phyloP scores from a whole-genome alignment of 2,329 filamentous ascomycete species.

The Verticillium albo-atrum region DNA sequence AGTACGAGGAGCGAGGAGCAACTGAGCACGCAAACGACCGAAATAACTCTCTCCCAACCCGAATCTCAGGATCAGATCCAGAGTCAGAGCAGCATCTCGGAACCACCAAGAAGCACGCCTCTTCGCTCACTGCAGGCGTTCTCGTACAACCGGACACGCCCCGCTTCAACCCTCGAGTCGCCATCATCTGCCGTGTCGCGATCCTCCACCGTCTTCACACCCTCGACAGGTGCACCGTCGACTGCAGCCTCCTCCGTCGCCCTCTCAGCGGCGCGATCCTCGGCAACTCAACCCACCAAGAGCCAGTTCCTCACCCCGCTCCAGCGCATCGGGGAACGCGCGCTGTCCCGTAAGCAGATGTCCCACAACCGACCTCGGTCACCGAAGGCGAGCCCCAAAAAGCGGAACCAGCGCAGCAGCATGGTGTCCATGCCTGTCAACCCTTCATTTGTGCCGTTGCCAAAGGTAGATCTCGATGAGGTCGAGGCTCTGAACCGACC shows the following conservation, averaged over 20 bases:
- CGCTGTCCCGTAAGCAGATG: constrained; percentile 27
- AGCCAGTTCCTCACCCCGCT: constrained; percentile 45
- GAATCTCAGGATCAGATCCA: not conserved
- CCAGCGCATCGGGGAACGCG: constrained; percentile 47
- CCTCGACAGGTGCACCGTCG: constrained; percentile 26
- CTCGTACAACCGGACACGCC: constrained; percentile 20
- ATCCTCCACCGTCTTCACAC: constrained; percentile 30
- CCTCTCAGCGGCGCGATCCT: constrained; percentile 29
- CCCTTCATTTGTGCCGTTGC: constrained; percentile 50
- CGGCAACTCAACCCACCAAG: constrained; percentile 33
- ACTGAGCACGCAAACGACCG: not conserved
- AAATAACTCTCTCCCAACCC: not conserved
- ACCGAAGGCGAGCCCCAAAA: constrained; percentile 7
- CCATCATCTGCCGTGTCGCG: constrained; percentile 29
- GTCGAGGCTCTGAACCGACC: constrained; percentile 44
- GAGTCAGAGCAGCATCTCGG: not conserved
- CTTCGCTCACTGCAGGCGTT: constrained; percentile 16
- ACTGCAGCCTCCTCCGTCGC: constrained; percentile 38
- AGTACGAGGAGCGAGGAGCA: constrained; percentile 9
- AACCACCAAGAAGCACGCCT: not conserved
- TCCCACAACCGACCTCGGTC: constrained; percentile 16
- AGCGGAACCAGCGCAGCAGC: constrained; percentile 17
- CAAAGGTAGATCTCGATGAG: constrained; percentile 48
- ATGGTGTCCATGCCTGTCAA: constrained; percentile 39
- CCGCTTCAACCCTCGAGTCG: constrained; percentile 20